Evolutionary conservation across 305 asterid genomes (phyloP), one percentile per base, ranked within the genome.

Genomic region (Stenogyne calaminthoides): DNA sequence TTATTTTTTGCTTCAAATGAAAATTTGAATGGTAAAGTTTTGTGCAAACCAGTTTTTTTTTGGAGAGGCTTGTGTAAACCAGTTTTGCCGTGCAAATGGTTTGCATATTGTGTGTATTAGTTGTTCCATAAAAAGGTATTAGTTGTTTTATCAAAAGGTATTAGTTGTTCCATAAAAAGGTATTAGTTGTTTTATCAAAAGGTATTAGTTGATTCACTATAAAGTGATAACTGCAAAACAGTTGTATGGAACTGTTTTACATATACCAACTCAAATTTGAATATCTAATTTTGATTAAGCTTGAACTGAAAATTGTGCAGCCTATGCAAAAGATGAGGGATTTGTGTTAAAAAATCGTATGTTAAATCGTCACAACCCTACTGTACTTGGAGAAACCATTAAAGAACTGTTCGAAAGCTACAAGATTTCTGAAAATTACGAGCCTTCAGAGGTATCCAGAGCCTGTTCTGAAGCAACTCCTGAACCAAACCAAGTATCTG

Each of bases 281-380:
- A 52, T 18, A 5, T 9, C 29, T 12, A 16, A 52, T 16, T 16
- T 18, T 16, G 58, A 52, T 52, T 52, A 2, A 15, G 12, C 36
- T n/a, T 68, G 71, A 57, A 27, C 54, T 5, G 1, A 57, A 64
- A 15, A 29, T 20, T 55, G 11, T 60, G 72, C 86, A 91, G 99
- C 97, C 96, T 70, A 78, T 87, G 22, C 95, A 87, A 71, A 84
- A 86, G 73, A 77, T 91, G 81, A 86, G 85, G 58, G 96, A 90
- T n/a, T n/a, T 7, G 97, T 90, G 83, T 82, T 94, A 29, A 91
- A n/a, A n/a, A 82, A 80, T 74, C 87, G 22, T 94, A 90, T 68
- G 83, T 76, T 54, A 88, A n/a, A 76, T 4, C 82, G 84, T 11
- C 82, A 91, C 74, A 77, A 76, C 82, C 88, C 88, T 54, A 70